These are phyloP conservation scores for Rhodotorula paludigena DNA, from an alignment of 768 basidiomycete species.

Conservation along the genomic window DNA sequence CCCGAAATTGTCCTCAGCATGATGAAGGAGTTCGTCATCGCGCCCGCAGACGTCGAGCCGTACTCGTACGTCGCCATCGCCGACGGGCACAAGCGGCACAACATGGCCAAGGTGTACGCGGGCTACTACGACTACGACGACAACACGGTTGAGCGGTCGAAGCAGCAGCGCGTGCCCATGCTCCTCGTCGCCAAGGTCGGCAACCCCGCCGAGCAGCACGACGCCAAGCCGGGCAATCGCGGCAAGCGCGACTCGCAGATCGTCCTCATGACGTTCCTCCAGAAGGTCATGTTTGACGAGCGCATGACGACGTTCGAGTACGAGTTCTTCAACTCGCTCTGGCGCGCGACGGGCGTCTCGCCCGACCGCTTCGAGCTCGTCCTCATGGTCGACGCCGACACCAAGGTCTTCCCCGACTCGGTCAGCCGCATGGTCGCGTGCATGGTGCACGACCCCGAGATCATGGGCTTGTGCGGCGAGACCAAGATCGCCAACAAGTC, in stretches of 20 bases:
- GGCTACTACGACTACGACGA: constrained; percentile 96
- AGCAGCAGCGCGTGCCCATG: constrained; percentile 95
- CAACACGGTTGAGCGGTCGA: constrained; percentile 76
- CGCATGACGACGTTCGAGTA: constrained; percentile 99
- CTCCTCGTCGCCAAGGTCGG: constrained; percentile 93
- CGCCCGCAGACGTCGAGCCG: constrained; percentile 76
- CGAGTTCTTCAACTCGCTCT: constrained; percentile 97
- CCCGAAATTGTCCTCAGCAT: constrained; percentile 89
- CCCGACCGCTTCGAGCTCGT: constrained; percentile 94
- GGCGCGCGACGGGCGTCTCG: constrained; percentile 89
- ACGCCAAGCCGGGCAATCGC: constrained; percentile 92
- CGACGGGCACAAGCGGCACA: constrained; percentile 98
- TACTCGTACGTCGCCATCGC: constrained; percentile 98
- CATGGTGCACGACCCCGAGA: constrained; percentile 94
- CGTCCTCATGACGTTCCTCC: constrained; percentile 92
- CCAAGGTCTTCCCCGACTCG: constrained; percentile 96
- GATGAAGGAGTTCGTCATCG: constrained; percentile 91
- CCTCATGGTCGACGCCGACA: constrained; percentile 51
- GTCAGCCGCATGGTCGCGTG: constrained; percentile 91
- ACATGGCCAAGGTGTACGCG: constrained; percentile 97
- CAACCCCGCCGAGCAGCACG: constrained; percentile 80
- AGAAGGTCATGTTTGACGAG: constrained; percentile 99
- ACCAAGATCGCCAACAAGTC: constrained; percentile 99
- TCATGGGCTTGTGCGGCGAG: constrained; percentile 98
- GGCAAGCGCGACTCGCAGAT: constrained; percentile 99